These are phyloP conservation scores for Corchorus capsularis DNA, from an alignment of 345 rosid genomes.

Conservation along the genomic window DNA sequence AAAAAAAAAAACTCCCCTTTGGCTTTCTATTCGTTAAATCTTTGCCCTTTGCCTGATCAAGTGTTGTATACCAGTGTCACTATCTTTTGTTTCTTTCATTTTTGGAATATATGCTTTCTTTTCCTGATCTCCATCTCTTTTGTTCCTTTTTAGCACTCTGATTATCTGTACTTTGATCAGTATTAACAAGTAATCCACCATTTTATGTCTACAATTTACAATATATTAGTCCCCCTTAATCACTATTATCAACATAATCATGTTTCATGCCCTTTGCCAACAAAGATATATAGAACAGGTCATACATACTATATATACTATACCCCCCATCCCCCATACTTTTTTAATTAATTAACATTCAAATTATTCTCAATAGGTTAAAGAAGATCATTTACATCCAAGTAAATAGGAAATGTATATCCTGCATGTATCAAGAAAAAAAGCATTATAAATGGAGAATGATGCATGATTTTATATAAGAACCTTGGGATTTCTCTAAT, in stretches of 20 bases:
- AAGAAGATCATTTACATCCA: no score
- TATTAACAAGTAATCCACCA: slow-evolving; percentile 18
- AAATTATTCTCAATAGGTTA: no score
- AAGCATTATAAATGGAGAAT: background rate
- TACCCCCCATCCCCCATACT: no score
- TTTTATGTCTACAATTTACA: slow-evolving; percentile 7
- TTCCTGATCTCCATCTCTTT: background rate
- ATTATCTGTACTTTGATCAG: slow-evolving; percentile 32
- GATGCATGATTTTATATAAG: background rate
- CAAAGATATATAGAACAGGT: slow-evolving; percentile 3
- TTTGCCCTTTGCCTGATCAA: slow-evolving; percentile 23
- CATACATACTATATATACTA: background rate
- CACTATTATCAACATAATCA: background rate
- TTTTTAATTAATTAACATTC: no score
- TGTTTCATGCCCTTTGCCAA: background rate
- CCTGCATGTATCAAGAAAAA: no score
- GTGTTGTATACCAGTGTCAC: slow-evolving; percentile 45
- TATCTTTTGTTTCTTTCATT: slow-evolving; percentile 52
- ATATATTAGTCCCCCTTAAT: background rate
- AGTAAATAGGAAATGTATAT: no score
- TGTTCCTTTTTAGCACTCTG: slow-evolving; percentile 26
- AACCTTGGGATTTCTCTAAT: background rate
- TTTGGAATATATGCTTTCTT: slow-evolving; percentile 43
- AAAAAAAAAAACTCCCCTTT: background rate
- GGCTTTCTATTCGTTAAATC: background rate